Base-by-base conservation (phyloP, 805 yeast genomes). In the Yueomyces sp. region DNA sequence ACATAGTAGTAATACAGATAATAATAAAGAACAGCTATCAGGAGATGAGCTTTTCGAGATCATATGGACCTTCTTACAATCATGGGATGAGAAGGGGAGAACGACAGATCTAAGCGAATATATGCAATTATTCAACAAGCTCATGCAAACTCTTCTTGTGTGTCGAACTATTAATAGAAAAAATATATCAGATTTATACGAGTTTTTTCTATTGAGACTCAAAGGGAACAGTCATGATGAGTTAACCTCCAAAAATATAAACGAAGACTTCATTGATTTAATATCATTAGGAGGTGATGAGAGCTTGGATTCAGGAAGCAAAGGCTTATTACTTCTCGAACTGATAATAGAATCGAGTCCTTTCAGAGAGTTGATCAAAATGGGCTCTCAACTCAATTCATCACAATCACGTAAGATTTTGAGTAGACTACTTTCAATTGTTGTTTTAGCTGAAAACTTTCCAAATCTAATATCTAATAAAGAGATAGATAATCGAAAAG, bases 51-150 rank as follows among this genome's bases (percentile, higher is more conserved):
- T 34, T 7, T 34, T 34, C n/a, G 2, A 69, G 36, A 69, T 70
- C n/a, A 81, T 87, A 57, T 80, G 90, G 79, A 61, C 64, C 5
- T 85, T 83, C 57, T 71, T 83, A 45, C 59, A 68, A 33, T 72
- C 70, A 40, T 57, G 86, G 36, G 68, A 70, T 44, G 68, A 74
- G 41, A 61, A 69, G 7, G 75, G 80, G 46, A 80, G 84, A 0
- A 80, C 76, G 40, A 60, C 86, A n/a, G 67, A 86, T 0, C 56
- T 73, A 26, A 77, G 73, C 30, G 92, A 85, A 47, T 75, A 75
- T 45, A 71, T 84, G 6, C 68, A 73, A 1, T 67, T 87, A 27
- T 65, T 85, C 40, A 79, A 78, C 46, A 74, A 81, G n/a, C 68
- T 85, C 31, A 69, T 81, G 42, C 37, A 34, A n/a, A 11, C 26